Evolutionary conservation across 2,329 filamentous ascomycete species (phyloP).

Genomic region (Colletotrichum incanum): DNA sequence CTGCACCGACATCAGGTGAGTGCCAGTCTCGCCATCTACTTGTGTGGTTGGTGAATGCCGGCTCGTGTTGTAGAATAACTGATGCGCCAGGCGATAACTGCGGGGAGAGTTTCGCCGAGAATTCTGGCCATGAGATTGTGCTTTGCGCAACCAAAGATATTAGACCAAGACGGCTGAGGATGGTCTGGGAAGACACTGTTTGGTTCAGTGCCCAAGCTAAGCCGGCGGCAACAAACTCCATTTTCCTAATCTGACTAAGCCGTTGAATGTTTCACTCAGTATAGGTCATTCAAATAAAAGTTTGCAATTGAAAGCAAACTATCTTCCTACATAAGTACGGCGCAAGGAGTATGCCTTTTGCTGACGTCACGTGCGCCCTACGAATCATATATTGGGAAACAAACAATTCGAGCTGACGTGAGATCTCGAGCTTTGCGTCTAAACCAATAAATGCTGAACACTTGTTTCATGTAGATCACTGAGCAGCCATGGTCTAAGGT

Average conservation of each 20-base stretch:
- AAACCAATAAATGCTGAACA: too few species aligned
- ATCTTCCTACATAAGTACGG: too few species aligned
- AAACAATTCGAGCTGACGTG: too few species aligned
- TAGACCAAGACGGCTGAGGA: conserved; percentile 12
- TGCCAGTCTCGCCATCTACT: conserved; percentile 34
- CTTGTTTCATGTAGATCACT: too few species aligned
- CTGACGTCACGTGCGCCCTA: too few species aligned
- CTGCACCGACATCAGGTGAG: conserved; percentile 16
- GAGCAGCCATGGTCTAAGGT: too few species aligned
- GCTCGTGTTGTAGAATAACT: background rate
- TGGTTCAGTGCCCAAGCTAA: conserved; percentile 25
- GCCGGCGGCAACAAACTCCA: conserved; percentile 26
- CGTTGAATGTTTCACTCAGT: background rate
- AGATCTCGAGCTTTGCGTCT: too few species aligned
- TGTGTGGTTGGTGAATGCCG: background rate
- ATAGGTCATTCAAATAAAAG: too few species aligned
- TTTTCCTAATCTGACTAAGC: background rate
- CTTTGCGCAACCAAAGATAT: conserved; percentile 3
- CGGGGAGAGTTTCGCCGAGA: conserved; percentile 11
- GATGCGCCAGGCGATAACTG: conserved; percentile 4
- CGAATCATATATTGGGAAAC: too few species aligned
- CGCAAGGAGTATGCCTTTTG: too few species aligned
- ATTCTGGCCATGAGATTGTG: background rate
- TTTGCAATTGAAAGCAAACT: too few species aligned
- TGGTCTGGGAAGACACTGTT: conserved; percentile 1